Evolutionary conservation across 108 stramenopile species (phyloP), one percentile per base, ranked within the genome.

Genomic region (Skeletonema costatum): DNA sequence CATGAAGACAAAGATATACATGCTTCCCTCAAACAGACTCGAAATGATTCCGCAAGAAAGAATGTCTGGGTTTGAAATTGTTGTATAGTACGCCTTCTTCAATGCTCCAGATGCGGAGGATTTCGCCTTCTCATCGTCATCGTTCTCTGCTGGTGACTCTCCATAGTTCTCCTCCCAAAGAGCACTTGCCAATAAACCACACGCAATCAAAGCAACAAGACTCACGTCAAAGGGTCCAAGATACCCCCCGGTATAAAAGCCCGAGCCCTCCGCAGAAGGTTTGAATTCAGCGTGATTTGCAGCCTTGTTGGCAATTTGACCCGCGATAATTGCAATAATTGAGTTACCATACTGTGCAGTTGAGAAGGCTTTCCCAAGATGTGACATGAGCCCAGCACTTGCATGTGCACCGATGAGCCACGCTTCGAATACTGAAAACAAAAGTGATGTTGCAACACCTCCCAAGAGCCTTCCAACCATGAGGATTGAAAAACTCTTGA

Each of bases 121-220:
- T 48, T 75, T 72, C 5, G 71, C 32, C 16, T 39, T 51, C 10
- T 69, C 38, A 30, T 76, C 87, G 59, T 80, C 71, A 38, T 81
- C 81, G 31, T 76, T 62, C 10, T 21, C 64, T 19, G 63, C 51
- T 33, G 35, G 5, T 31, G 60, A 46, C 19, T 87, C 90, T 12
- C 98, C 98, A 71, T 96, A 97, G 82, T 99, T 99, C 73, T 99
- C 99, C 36, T 88, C 89, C 98, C 98, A 99, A n/a, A 89, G 66
- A 42, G 80, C 60, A 4, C 61, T 25, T 2, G 93, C 92, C n/a
- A 93, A 70, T 32, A 87, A n/a, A 2, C 89, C 93, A 62, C 93
- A 96, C 5, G 85, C 19, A 7, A 93, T 30, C 56, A 98, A 87
- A 11, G 96, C 85, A 16, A 86, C 42, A 19, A 98, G 73, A 25